Conservation (phyloP, 768 basidiomycete genomes). For the Fomitopsis serialis region DNA sequence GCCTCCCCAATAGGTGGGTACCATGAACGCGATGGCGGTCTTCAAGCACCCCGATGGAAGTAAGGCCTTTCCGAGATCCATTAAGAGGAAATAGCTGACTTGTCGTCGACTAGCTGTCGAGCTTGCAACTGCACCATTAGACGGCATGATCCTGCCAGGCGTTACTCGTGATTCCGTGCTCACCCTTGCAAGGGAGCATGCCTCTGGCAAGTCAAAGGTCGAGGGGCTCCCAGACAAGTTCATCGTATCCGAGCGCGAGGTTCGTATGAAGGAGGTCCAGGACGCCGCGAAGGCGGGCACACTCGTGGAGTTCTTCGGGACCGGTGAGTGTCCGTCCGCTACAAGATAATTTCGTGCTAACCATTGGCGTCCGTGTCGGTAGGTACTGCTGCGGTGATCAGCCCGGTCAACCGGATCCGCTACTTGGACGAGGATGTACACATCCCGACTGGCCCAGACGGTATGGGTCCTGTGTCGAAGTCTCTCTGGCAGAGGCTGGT, state of each 20-base stretch:
- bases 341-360: not conserved
- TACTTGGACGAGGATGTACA: constrained; percentile 49
- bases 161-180: constrained; percentile 57
- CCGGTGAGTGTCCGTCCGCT: constrained; percentile 21
- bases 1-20: constrained; percentile 53
- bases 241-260: constrained; percentile 58
- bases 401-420: constrained; percentile 48
- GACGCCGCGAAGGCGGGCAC: constrained; percentile 34
- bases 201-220: constrained; percentile 37
- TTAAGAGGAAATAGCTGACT: not conserved
- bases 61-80: constrained; percentile 20
- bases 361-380: not conserved
- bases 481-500: constrained; percentile 44
- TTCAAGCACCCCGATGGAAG: constrained; percentile 70
- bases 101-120: constrained; percentile 34
- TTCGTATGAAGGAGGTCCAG: constrained; percentile 74
- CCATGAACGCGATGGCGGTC: constrained; percentile 89
- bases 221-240: constrained; percentile 50
- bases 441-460: constrained; percentile 55
- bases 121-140: constrained; percentile 60
- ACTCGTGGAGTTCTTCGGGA: constrained; percentile 46
- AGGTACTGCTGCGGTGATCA: constrained; percentile 51
- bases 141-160: constrained; percentile 61
- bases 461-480: constrained; percentile 65
- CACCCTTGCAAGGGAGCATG: constrained; percentile 54